Base-by-base conservation (phyloP, 202 grass and related monocot species). In the Dendrocalamus latiflorus region DNA sequence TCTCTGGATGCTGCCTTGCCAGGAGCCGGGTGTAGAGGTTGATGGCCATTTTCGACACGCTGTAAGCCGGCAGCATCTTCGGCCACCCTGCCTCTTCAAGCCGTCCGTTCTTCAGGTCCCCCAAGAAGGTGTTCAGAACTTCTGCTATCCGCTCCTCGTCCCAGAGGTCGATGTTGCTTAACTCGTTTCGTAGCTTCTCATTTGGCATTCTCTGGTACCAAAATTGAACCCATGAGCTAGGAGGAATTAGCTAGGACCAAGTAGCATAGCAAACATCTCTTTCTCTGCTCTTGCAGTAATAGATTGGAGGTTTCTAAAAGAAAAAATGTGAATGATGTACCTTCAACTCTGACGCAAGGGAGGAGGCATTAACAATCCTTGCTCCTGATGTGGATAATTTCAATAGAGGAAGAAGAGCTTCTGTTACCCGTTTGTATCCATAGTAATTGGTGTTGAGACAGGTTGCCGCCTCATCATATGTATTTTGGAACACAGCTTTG, bases 401-500 rank as follows among this genome's bases (percentile, higher is more conserved):
- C 63, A 86, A 38, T 22, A 88, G 84, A 44, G 94, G 91, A 22
- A 93, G 86, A 14, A 97, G 89, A 10, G 75, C 81, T 89, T 89
- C 88, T 20, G 91, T 93, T 20, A 86, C 82, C 82, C 91, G 9
- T 86, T 91, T 93, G 33, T 2, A 62, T 63, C 94, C 91, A n/a
- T 91, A 82, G 71, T 91, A 97, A 83, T 97, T 97, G 58, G 93
- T 93, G 50, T 93, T 59, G 4, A 97, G 50, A 48, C 88, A 97
- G 17, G 64, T 70, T 16, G 78, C 28, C 10, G 90, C 78, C 26
- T 63, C 88, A 6, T 91, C 86, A 18, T 91, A 85, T 17, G 75
- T 77, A 30, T 77, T 48, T 59, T 48, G 3, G 58, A 81, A 67
- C 87, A 90, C 88, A 7, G 41, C 62, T 86, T 87, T 74, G 43